A percentile compares a stretch with the other conserved stretches of the same genome.
Conservation (phyloP, 176 grass and related monocot species). For the Thalia dealbata region DNA sequence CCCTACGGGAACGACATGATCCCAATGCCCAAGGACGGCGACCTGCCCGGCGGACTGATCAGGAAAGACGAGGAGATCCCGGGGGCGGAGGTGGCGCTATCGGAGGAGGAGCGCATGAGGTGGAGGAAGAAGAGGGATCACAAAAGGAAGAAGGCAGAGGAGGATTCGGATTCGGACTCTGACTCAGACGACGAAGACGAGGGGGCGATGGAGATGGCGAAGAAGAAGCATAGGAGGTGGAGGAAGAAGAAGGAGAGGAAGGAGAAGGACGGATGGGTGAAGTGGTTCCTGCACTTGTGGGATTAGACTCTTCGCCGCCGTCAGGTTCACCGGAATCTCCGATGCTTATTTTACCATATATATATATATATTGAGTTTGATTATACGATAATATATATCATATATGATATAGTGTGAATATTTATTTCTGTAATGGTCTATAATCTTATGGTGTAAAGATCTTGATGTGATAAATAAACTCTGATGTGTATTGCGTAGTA, state of each 20-base stretch:
- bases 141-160: background rate
- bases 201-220: background rate
- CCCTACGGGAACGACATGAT: constrained; percentile 13
- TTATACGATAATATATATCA: too few species aligned
- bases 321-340: background rate
- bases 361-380: too few species aligned
- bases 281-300: constrained; percentile 4
- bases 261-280: constrained; percentile 4
- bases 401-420: too few species aligned
- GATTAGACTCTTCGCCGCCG: background rate
- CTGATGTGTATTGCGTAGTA: too few species aligned
- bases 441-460: too few species aligned
- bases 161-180: constrained; percentile 7
- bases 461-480: too few species aligned
- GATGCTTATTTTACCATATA: too few species aligned
- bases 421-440: too few species aligned
- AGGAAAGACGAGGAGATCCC: background rate
- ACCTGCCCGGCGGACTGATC: background rate
- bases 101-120: background rate
- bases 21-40: background rate
- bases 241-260: constrained; percentile 1
- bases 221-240: background rate
- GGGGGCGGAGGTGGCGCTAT: background rate
- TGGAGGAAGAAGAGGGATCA: background rate
- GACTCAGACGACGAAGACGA: constrained; percentile 4